These are phyloP conservation scores for Pseudonectria buxi DNA, from an alignment of 2,329 filamentous ascomycete species.

Conservation along the genomic window DNA sequence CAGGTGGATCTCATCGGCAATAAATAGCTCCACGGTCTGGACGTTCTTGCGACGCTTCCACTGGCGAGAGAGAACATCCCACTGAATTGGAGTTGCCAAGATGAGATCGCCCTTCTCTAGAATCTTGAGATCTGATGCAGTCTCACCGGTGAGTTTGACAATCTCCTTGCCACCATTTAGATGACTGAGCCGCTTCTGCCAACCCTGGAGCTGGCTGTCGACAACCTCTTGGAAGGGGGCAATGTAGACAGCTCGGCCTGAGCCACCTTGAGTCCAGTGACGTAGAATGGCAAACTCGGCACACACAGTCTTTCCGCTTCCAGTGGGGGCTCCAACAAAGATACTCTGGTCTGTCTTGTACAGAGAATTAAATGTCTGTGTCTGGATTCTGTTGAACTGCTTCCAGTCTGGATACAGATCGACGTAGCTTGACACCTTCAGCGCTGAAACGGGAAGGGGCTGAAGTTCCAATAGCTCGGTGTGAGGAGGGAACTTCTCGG, in stretches of 20 bases:
- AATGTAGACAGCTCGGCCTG: conserved; percentile 81
- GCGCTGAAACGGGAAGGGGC: conserved; percentile 76
- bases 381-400: conserved; percentile 95
- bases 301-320: conserved; percentile 94
- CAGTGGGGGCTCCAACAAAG: conserved; percentile 84
- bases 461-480: conserved; percentile 90
- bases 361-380: conserved; percentile 90
- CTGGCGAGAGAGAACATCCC: conserved; percentile 91
- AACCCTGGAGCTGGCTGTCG: conserved; percentile 73
- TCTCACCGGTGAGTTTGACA: conserved; percentile 90
- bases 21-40: conserved; percentile 81
- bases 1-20: conserved; percentile 93
- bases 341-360: conserved; percentile 91
- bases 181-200: conserved; percentile 68
- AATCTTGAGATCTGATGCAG: conserved; percentile 80
- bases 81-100: conserved; percentile 85
- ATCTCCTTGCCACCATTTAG: conserved; percentile 81
- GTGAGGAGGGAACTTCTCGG: conserved; percentile 91
- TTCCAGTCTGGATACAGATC: conserved; percentile 76
- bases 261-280: conserved; percentile 60
- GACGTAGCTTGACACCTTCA: conserved; percentile 80
- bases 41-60: conserved; percentile 97
- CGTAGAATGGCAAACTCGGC: conserved; percentile 88
- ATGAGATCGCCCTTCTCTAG: conserved; percentile 84
- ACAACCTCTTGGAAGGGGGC: conserved; percentile 92